phyloP scores from a whole-genome alignment of 345 rosid genomes.

The Citrus hindsii region DNA sequence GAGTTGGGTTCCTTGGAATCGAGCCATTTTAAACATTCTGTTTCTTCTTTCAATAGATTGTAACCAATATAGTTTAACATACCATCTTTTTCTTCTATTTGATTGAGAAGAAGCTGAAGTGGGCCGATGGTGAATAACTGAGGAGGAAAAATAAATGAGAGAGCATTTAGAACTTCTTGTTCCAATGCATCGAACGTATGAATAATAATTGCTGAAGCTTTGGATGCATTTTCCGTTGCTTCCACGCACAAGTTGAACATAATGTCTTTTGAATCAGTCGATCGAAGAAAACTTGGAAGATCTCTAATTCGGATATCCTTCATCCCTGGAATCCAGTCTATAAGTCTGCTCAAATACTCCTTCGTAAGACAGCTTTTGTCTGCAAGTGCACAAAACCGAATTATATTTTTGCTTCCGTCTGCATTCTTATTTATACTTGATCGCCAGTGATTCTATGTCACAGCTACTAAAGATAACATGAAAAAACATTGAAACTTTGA shows the following conservation, averaged over 20 bases:
- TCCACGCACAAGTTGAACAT: background rate
- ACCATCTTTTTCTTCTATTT: background rate
- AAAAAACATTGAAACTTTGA: too few relatives aligned
- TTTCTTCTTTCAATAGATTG: constrained; percentile 10
- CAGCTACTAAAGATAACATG: background rate
- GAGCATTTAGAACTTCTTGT: background rate
- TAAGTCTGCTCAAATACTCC: background rate
- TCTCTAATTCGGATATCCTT: background rate
- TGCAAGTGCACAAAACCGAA: background rate
- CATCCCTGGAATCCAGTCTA: background rate
- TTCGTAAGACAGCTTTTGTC: background rate
- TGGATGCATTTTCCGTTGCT: background rate
- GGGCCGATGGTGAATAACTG: background rate
- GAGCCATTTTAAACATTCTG: constrained; percentile 3
- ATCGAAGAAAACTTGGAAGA: background rate
- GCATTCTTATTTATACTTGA: background rate
- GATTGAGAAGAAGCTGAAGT: background rate
- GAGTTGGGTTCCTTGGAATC: background rate
- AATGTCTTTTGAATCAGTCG: background rate
- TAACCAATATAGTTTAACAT: background rate
- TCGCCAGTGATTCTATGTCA: too few relatives aligned
- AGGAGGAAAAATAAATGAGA: background rate
- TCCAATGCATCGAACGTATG: background rate
- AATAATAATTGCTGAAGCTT: background rate
- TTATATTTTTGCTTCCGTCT: background rate